Evolutionary conservation across 2,329 filamentous ascomycete species (phyloP), one percentile per base, ranked within the genome.

Genomic region (Penicillium sp.): DNA sequence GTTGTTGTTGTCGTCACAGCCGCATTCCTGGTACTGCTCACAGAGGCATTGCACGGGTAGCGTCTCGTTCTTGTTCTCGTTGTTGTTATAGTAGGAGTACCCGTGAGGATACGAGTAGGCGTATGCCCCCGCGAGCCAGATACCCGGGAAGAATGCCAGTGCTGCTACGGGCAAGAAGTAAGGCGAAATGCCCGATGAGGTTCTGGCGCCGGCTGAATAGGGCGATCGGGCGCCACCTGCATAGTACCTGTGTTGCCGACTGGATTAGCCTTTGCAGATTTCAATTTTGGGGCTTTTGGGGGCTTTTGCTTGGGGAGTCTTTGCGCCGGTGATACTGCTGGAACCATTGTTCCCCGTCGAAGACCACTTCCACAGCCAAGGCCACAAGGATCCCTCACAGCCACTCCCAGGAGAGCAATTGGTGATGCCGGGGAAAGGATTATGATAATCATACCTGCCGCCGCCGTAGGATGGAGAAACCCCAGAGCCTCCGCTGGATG

Each of bases 31-130:
- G 66, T 83, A 83, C 59, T 82, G 69, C 61, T 83, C 76, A 70
- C 86, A 89, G 40, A 86, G 70, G 68, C 86, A 89, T 3, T 80
- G 74, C 6, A 87, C 82, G 0, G 84, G 84, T 13, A 83, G 66
- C 0, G 79, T 79, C 65, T 82, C 74, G 68, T 86, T 85, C 10
- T 70, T 65, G 46, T 80, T 77, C 37, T 71, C 76, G 6, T 78
- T 76, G 45, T 80, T 72, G 61, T 82, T 75, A 73, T 80, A 80
- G 60, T 79, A 80, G 69, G 83, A 79, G 38, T 78, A 80, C 6
- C 77, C 78, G 65, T 82, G 73, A 49, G 67, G 67, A 74, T 83
- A 86, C 2, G 79, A 73, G 70, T 89, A 88, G 2, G 80, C 80
- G 62, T 85, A 88, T 4, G 78, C 82, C 45, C 80, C 80, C 68